Evolutionary conservation across 371 early-diverging fungal species (phyloP), one percentile per base, ranked within the genome.

Genomic region (Mortierella sp.): DNA sequence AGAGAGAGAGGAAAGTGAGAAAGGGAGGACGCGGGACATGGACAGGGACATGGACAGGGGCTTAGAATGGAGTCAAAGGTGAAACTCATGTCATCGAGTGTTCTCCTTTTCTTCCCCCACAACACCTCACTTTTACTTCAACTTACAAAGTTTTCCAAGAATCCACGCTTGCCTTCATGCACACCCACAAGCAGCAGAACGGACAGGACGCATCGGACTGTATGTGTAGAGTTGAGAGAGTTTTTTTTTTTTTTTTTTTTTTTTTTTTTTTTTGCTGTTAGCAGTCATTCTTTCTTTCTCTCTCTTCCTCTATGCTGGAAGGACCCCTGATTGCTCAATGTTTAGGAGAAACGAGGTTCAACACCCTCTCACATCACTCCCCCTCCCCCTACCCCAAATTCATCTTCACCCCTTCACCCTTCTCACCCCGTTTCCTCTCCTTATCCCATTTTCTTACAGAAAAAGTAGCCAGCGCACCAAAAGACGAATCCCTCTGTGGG

Each of bases 401-500:
- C 37, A 37, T 37, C 37, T 37, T 5, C 37, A 5, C 37, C 9
- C 37, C 37, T 5, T 37, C 37, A 37, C 9, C 9, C 9, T 37
- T 37, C 9, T 37, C 37, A 5, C 37, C 37, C 9, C 9, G 3
- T 37, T 37, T 37, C 9, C 37, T 9, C 37, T 9, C 9, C 9
- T 37, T 9, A n/a, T n/a, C n/a, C n/a, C n/a, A n/a, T 37, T 5
- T 37, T 37, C 62, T 53, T 72, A 77, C 79, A 77, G 57, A 77
- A 72, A 59, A 77, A 77, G 66, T 77, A 77, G 14, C 79, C 79
- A 26, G 79, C 44, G 21, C 79, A 77, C 79, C 79, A 77, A 65
- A 77, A 66, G 26, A 77, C 79, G 29, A 77, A 77, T 4, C 72
- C 79, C 46, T 77, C 79, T 2, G 79, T 77, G 15, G 79, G 79